Evolutionary conservation across 1,139 yeast genomes (phyloP), one percentile per base, ranked within the genome.

Genomic region (Candida albicans): DNA sequence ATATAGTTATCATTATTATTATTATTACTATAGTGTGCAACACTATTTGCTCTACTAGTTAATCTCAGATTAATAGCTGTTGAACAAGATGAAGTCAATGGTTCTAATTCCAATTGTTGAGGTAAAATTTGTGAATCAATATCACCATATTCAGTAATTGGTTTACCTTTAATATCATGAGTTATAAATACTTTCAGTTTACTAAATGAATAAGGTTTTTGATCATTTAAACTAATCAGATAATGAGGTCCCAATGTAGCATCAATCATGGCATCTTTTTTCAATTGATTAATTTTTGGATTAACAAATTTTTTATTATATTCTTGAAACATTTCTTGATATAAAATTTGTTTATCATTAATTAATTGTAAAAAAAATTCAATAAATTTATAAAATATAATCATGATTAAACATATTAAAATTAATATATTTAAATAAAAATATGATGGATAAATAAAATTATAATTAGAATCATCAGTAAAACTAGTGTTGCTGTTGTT

Each of bases 241-340:
- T 64, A 63, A 28, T 56, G 49, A 14, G 70, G 70, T 2, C 75
- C 75, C 44, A 52, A 59, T 27, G 84, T 79, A 8, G 89, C 82
- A 58, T 86, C 91, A 9, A 84, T 70, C 39, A 78, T 71, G 2
- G 78, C 90, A 54, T 86, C 90, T 51, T 83, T 79, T 43, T 74
- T 73, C 42, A 73, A 62, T 8, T 73, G 71, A 6, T 81, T 72
- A 1, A 79, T 64, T 43, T 76, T 75, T 3, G 91, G 90, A 40
- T 75, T 74, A n/a, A 85, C 86, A 50, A 74, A 79, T 57, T 85
- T 85, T 35, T 72, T 65, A 51, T 83, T 78, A 55, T 82, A 82
- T 54, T 86, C 95, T 30, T 73, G 75, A 48, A 82, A 70, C 55
- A 81, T 79, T 53, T 85, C 89, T 49, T 76, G 79, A 50, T 75